Percentiles rank a stretch among this genome's conserved stretches.
Conservation (phyloP, 345 rosid species). For the Sonneratia alba region DNA sequence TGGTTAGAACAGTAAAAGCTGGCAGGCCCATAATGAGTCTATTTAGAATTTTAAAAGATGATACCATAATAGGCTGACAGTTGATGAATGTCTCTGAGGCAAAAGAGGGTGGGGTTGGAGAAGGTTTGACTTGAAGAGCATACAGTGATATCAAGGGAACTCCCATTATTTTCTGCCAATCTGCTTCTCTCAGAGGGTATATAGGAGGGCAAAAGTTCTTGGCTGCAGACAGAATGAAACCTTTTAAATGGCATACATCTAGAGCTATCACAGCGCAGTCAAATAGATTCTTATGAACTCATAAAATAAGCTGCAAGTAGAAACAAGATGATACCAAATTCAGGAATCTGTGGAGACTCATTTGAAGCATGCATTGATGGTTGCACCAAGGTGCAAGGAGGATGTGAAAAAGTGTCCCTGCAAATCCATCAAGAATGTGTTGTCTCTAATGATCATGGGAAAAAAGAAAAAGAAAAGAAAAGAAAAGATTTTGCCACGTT, state of each 20-base stretch:
- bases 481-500: no score
- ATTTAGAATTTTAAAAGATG: not conserved
- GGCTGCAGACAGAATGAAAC: constrained; percentile 29
- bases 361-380: constrained; percentile 66
- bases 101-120: constrained; percentile 72
- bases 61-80: constrained; percentile 94
- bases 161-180: constrained; percentile 49
- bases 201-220: constrained; percentile 75
- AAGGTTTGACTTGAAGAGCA: constrained; percentile 87
- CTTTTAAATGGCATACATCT: not conserved
- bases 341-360: constrained; percentile 43
- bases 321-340: constrained; percentile 51
- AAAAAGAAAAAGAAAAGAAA: not conserved
- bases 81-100: constrained; percentile 75
- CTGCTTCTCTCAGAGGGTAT: constrained; percentile 71
- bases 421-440: constrained; percentile 14
- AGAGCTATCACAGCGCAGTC: not conserved
- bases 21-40: not conserved
- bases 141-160: constrained; percentile 73
- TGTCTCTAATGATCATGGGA: not conserved
- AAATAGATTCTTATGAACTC: not conserved
- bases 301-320: not conserved
- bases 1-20: constrained; percentile 9
- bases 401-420: constrained; percentile 87
- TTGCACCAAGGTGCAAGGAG: constrained; percentile 85